Percentiles rank a stretch among this genome's conserved stretches.
Evolutionary conservation across 139 green algal species (phyloP).

Genomic region (Coccomyxa sp.): DNA sequence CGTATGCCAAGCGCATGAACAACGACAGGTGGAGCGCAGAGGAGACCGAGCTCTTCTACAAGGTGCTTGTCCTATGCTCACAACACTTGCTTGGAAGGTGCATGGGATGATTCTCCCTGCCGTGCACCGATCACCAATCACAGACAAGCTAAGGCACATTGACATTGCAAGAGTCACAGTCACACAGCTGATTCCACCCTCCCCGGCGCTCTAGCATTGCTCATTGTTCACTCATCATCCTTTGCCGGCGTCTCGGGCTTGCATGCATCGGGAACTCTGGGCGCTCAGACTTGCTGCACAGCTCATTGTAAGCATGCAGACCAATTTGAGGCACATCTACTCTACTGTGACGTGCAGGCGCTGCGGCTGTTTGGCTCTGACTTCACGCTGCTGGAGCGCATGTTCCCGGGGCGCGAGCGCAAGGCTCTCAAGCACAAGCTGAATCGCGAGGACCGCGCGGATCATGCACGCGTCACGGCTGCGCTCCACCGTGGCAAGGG

Average conservation of each 20-base stretch:
- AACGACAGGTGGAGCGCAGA: conserved; percentile 56
- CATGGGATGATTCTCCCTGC: background rate
- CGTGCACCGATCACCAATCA: background rate
- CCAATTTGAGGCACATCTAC: background rate
- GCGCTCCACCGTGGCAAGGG: conserved; percentile 5
- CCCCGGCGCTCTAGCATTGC: no score
- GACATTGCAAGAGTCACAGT: background rate
- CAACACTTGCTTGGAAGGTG: background rate
- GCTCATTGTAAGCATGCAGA: background rate
- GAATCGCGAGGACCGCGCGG: conserved; percentile 15
- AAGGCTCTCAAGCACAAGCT: conserved; percentile 67
- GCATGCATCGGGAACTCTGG: no score
- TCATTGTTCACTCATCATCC: no score
- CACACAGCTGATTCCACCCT: no score
- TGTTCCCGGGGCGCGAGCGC: conserved; percentile 59
- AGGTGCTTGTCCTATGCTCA: background rate
- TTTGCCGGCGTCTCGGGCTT: no score
- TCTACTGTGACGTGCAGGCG: conserved; percentile 10
- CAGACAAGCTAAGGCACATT: background rate
- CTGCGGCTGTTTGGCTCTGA: conserved; percentile 72
- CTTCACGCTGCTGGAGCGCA: conserved; percentile 63
- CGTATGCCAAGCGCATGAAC: conserved; percentile 41
- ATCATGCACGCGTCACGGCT: conserved; percentile 24
- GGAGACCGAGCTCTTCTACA: conserved; percentile 69
- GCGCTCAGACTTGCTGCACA: no score